Conservation (phyloP, 106 monocot genomes). For the Allium cepa region DNA sequence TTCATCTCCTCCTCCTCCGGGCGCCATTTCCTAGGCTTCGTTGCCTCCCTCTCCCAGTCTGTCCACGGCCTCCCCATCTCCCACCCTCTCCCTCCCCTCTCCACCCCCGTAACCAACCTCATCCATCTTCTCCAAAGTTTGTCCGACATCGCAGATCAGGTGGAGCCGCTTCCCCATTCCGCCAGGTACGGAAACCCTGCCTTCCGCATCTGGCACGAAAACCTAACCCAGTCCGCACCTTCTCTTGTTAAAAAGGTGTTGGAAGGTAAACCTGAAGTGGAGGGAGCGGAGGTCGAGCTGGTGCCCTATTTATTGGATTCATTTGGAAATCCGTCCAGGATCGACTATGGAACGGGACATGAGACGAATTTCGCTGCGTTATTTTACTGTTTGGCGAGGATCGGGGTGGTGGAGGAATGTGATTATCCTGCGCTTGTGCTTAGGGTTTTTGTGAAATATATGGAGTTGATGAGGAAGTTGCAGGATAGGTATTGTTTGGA, state of each 20-base stretch:
- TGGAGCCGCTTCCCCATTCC: constrained; percentile 53
- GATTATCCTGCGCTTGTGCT: constrained; percentile 65
- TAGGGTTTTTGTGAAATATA: constrained; percentile 60
- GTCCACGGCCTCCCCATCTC: constrained; percentile 72
- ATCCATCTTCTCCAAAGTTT: constrained; percentile 41
- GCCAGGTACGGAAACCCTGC: constrained; percentile 92
- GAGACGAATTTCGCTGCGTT: constrained; percentile 92
- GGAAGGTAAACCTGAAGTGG: constrained; percentile 6
- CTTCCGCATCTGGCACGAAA: constrained; percentile 64
- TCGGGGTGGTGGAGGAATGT: constrained; percentile 58
- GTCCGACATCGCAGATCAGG: constrained; percentile 36
- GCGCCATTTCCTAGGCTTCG: constrained; percentile 88
- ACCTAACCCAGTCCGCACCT: constrained; percentile 20
- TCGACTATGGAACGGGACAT: constrained; percentile 96
- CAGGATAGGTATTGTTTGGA: constrained; percentile 70
- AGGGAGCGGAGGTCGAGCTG: constrained; percentile 40
- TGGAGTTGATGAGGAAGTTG: constrained; percentile 76
- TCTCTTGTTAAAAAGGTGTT: constrained; percentile 17
- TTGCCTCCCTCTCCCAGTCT: constrained; percentile 78
- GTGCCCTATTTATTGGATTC: constrained; percentile 80
- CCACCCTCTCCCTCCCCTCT: constrained; percentile 48
- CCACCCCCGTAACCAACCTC: constrained; percentile 28
- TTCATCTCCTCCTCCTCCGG: constrained; percentile 56
- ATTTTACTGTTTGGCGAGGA: constrained; percentile 79
- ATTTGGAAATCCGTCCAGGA: constrained; percentile 78